Base-by-base conservation (phyloP, 345 rosid species). In the Gossypium thurberi region DNA sequence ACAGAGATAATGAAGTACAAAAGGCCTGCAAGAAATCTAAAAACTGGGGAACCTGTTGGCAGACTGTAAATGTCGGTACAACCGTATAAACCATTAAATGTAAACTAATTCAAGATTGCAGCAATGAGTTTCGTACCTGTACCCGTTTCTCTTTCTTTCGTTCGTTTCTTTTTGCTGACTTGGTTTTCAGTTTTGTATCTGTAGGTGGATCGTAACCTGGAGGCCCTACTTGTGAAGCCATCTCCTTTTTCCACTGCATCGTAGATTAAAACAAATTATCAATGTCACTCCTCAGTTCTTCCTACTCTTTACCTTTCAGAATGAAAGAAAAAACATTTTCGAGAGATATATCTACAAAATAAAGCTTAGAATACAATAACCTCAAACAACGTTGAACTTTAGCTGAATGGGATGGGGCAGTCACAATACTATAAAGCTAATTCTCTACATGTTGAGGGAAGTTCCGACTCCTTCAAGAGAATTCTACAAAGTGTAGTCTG, bases 131-230 rank as follows among this genome's bases (percentile, higher is more conserved):
- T 65, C 65, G 75, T 69, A 89, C 98, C 96, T 91, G 96, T 63
- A 83, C 76, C 78, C 88, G 80, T 84, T 92, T 92, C 87, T 95
- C 98, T 86, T 88, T 92, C 89, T 87, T 95, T 51, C 94, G 84
- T 77, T 89, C 98, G 18, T 95, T 91, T 78, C 87, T 89, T 82
- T 89, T 92, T 2, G 85, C 94, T 33, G 97, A 62, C 77, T 95
- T 92, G 1, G 91, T 85, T 83, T 89, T 95, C 20, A 91, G 85
- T 75, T 89, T 95, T 65, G 84, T 53, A 77, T 86, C 93, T 25
- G 44, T 1, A 59, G 9, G 76, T 2, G 85, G 88, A 58, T 89
- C 94, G 79, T 88, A 95, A 75, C 98, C 99, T 0, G 98, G 99
- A 73, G 93, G 97, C 67, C 71, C 84, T 37, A 71, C 85, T 70